Evolutionary conservation across 2,329 filamentous ascomycete genomes (phyloP), one percentile per base, ranked within the genome.

Genomic region (Teratosphaeria pseudoeucalypti): DNA sequence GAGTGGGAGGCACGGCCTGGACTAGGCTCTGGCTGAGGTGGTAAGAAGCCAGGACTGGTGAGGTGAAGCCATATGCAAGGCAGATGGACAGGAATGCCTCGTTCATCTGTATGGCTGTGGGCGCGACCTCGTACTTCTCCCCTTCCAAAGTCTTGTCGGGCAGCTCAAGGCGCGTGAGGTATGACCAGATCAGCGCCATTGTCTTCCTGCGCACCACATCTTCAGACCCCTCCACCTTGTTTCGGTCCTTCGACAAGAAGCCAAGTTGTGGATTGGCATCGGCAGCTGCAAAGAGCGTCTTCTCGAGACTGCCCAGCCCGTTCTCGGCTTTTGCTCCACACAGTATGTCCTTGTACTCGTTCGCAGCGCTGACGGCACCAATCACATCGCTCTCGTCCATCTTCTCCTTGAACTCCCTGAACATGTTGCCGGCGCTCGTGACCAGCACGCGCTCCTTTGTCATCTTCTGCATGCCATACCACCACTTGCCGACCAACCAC

Each of bases 401-500:
- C 63, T 85, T 83, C 58, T 96, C 92, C 64, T 89, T 85, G 76
- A 95, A 99, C 71, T 96, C 90, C 67, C 86, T 87, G 82, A 99
- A 97, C 60, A 99, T 83, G 65, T 90, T 92, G 74, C 95, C 95
- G 67, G 95, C 92, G 74, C 89, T 96, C 72, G 94, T 90, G 72
- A 96, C 87, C 58, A 96, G 81, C 29, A 97, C 88, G 67, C 90
- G 90, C 75, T 99, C 95, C 77, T 92, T 95, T 43, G 94, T 97
- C 75, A 89, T 85, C 68, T 87, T 85, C 75, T 96, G 92, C 37
- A 90, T 95, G 62, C 95, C 94, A 72, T 99, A 99, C 94, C 94
- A 99, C 94, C 94, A 99, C 61, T 88, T 91, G 55, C 94, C 94
- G 59, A 99, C 92, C 55, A 94, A 80, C 73, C 95, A 99, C 2